Base-by-base conservation (phyloP, 495 filamentous ascomycete genomes). In the Xylaria venustula region DNA sequence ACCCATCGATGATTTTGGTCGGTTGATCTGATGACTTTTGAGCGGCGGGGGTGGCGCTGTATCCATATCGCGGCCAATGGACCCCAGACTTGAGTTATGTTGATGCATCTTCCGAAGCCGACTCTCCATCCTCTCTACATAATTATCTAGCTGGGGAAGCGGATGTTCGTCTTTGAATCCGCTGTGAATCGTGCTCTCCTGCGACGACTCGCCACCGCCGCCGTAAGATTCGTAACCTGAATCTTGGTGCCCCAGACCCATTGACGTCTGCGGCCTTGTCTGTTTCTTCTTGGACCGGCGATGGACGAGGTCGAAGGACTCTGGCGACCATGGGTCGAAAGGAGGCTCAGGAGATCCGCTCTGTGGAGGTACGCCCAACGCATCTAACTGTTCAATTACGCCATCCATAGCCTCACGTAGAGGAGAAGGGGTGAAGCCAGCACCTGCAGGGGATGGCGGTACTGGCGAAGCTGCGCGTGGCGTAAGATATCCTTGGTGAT, bases 391-490 rank as follows among this genome's bases (percentile, higher is more conserved):
- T 60, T 92, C 92, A 87, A 98, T 98, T 12, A 99, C 92, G 77
- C 95, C 94, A 68, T 97, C 93, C 93, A 98, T 98, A 0, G 94
- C 94, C 71, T 92, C 89, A 49, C 93, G 79, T 2, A 99, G 73
- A 0, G 94, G 95, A 11, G 94, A 97, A 4, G 94, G 94, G 0
- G 94, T 98, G 63, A 91, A 81, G 1, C 88, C 88, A 44, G 81
- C 79, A 1, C 71, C 76, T 41, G 78, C 81, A 15, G 89, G 86
- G 3, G 89, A 90, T 12, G 83, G 85, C 12, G 87, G 86, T 15
- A 70, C 72, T 6, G 87, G 87, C 3, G 86, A 82, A 12, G 68
- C 69, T 45, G 69, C 71, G 45, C 81, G 70, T 1, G 83, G 79
- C 11, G 79, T 87, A 54, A 82, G 76, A 46, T 83, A 79, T 23